A percentile compares a stretch with the other conserved stretches of the same genome.
Conservation (phyloP, 768 basidiomycete species). For the Boletus tylopilopsis region DNA sequence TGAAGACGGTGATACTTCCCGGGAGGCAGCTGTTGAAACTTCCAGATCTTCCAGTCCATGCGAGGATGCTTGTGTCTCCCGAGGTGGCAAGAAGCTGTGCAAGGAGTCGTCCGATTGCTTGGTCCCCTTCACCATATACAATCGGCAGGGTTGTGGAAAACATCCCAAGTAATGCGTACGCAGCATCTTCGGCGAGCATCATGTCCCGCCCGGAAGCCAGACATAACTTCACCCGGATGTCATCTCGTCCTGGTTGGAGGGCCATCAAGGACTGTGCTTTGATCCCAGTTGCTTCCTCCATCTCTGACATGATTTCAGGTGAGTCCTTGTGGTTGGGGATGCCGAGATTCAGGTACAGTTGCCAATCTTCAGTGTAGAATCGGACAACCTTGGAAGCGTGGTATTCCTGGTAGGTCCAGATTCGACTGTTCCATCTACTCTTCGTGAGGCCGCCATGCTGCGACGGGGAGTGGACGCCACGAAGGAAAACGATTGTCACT, state of each 20-base stretch:
- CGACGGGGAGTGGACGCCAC: neutral
- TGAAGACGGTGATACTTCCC: neutral
- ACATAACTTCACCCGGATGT: constrained; percentile 5
- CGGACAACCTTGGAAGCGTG: constrained; percentile 7
- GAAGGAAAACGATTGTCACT: neutral
- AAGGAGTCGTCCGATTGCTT: constrained; percentile 7
- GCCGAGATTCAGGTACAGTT: constrained; percentile 1
- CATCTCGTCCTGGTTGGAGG: neutral
- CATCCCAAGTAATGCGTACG: constrained; percentile 11
- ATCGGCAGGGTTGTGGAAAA: constrained; percentile 7
- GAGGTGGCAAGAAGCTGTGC: constrained; percentile 1
- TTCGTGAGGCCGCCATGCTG: neutral
- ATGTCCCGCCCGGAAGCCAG: constrained; percentile 7
- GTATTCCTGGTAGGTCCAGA: constrained; percentile 11
- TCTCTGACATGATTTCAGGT: constrained; percentile 1
- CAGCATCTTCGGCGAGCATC: constrained; percentile 7
- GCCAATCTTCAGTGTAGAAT: constrained; percentile 12
- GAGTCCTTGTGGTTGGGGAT: constrained; percentile 8
- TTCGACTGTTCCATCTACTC: neutral
- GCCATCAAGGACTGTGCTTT: neutral
- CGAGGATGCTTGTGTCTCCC: neutral
- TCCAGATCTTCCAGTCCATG: neutral
- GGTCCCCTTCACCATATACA: constrained; percentile 11
- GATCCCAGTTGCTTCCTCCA: constrained; percentile 6
- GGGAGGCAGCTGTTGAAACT: constrained; percentile 1